Evolutionary conservation across 2,329 filamentous ascomycete species (phyloP), one percentile per base, ranked within the genome.

Genomic region (Phyllosticta capitalensis): DNA sequence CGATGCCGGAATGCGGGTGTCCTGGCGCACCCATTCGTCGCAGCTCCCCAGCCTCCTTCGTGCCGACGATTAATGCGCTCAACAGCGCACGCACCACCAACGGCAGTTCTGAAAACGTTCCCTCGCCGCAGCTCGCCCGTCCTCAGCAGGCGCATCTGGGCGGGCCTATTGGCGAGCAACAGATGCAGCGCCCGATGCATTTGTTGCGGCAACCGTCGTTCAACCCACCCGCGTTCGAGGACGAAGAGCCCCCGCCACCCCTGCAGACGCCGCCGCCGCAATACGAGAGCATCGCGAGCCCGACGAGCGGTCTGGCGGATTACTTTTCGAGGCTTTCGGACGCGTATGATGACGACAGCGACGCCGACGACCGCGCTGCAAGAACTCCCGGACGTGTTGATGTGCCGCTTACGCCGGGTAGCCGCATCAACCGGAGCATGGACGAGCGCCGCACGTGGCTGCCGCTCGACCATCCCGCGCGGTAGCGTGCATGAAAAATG

Each of bases 191-290:
- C 5, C 91, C 92, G 0, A 95, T 96, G 56, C 92, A 96, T 71
- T 80, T 96, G 1, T 75, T 95, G 30, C 85, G 92, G 22, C 82
- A 84, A 5, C 92, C 92, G 0, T 95, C 90, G 0, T 95, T 91
- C 75, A 91, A 91, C 61, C 92, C 92, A 1, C 91, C 92, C 0
- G 84, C 89, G 0, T 96, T 95, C 68, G 87, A 94, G 63, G 90
- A 90, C 5, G 88, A 95, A 57, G 81, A 85, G 5, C 85, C 88
- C 0, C 88, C 89, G 3, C 88, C 88, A 55, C 84, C 87, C 0
- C 72, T 88, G 17, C 78, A 88, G 64, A 95, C 90, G 0, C 91
- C 91, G 1, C 92, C 92, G 7, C 92, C 92, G 0, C 84, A 88
- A 60, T 96, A 96, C 70, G 89, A 92, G 61, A 79, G 81, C 3